phyloP scores from a whole-genome alignment of 768 basidiomycete species.

The Lactifluus pinguis region DNA sequence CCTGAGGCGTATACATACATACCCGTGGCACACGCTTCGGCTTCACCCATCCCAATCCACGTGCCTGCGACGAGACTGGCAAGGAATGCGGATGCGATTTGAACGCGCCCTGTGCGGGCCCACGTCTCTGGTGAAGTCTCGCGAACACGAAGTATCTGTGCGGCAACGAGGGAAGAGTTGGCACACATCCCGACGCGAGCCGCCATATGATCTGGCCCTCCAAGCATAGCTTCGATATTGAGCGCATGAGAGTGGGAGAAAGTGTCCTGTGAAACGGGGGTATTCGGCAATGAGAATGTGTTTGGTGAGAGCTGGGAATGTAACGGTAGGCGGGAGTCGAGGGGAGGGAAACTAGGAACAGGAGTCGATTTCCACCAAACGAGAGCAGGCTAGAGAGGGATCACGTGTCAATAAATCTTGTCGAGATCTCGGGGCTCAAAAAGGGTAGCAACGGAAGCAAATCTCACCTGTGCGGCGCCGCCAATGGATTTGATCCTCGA shows the following conservation, averaged over 20 bases:
- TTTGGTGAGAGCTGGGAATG: constrained; percentile 59
- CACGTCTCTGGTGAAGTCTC: constrained; percentile 77
- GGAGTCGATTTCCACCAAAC: constrained; percentile 86
- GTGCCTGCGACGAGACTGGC: constrained; percentile 63
- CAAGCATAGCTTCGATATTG: constrained; percentile 64
- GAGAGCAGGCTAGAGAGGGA: constrained; percentile 44
- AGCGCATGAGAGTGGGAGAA: constrained; percentile 74
- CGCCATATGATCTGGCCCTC: constrained; percentile 71
- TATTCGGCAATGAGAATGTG: constrained; percentile 63
- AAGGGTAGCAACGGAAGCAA: constrained; percentile 2
- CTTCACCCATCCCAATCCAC: constrained; percentile 63
- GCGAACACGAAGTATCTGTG: constrained; percentile 70
- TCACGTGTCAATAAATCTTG: constrained; percentile 11
- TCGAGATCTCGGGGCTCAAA: background rate
- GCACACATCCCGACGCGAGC: constrained; percentile 67
- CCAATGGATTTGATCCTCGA: constrained; percentile 65
- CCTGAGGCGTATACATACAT: constrained; percentile 53
- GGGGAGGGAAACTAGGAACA: constrained; percentile 58
- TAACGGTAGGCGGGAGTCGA: constrained; percentile 63
- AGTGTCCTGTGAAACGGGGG: constrained; percentile 69
- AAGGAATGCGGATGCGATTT: constrained; percentile 69
- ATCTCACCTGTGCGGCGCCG: constrained; percentile 58
- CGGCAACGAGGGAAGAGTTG: constrained; percentile 59
- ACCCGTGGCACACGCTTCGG: constrained; percentile 71
- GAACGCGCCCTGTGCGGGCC: constrained; percentile 66